Conservation (phyloP, 768 basidiomycete genomes). For the Mrakia blollopis region DNA sequence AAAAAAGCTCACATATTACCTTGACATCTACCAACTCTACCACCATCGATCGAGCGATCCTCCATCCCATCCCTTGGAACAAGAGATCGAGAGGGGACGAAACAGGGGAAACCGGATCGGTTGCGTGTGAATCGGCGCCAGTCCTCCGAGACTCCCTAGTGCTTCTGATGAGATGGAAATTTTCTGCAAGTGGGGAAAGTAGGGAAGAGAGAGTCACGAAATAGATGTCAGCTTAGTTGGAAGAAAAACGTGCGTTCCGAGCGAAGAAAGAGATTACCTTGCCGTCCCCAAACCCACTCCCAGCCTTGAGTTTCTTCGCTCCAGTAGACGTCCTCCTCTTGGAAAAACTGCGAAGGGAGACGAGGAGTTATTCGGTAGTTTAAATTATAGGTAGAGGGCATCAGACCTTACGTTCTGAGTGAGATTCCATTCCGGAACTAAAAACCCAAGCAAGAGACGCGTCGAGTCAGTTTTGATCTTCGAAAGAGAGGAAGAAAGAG, state of each 20-base stretch:
- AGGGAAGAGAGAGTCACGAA: no score
- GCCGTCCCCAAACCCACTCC: slow-evolving; percentile 51
- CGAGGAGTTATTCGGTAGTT: slow-evolving; percentile 30
- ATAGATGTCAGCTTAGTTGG: neutral
- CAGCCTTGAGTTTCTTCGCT: slow-evolving; percentile 47
- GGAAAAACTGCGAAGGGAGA: slow-evolving; percentile 34
- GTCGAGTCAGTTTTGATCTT: neutral
- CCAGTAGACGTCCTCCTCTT: slow-evolving; percentile 45
- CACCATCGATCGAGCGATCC: no score
- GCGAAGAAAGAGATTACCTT: slow-evolving; percentile 33
- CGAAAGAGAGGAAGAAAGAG: neutral
- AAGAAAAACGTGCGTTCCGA: neutral
- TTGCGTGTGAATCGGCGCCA: no score
- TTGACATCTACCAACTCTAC: no score
- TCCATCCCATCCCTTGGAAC: no score
- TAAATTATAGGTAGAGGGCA: accelerated
- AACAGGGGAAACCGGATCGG: no score
- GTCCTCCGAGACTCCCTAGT: neutral
- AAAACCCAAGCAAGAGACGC: no score
- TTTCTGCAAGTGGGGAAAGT: slow-evolving; percentile 49
- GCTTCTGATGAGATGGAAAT: slow-evolving; percentile 48
- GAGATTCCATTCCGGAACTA: no score
- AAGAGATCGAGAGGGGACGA: no score
- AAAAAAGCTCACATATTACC: no score
- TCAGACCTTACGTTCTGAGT: neutral